Evolutionary conservation across 2,329 filamentous ascomycete genomes (phyloP).

Genomic region (Niveomyces coronatus): DNA sequence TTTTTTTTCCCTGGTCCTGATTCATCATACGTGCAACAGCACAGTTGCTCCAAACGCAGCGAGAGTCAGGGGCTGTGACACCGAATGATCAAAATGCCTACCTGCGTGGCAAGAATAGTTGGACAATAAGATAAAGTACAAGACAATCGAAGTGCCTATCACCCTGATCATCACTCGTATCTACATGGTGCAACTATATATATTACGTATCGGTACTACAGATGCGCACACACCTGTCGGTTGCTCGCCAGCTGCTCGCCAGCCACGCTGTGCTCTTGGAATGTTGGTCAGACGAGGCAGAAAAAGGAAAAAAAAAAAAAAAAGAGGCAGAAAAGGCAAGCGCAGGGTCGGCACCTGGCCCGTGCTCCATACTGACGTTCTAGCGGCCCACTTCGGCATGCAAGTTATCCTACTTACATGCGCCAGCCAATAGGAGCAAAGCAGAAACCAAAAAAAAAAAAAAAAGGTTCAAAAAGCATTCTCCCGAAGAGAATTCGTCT

Average conservation of each 20-base stretch:
- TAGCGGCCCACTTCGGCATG: constrained; percentile 24
- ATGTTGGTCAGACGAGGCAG: neutral
- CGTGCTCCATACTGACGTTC: constrained; percentile 19
- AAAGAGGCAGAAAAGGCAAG: constrained; percentile 3
- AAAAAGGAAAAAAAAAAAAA: constrained; percentile 2
- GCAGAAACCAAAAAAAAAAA: constrained; percentile 7
- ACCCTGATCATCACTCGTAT: too few species aligned
- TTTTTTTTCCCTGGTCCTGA: constrained; percentile 11
- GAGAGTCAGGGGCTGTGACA: neutral
- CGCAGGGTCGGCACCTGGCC: constrained; percentile 11
- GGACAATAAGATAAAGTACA: too few species aligned
- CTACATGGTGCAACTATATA: too few species aligned
- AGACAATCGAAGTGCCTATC: too few species aligned
- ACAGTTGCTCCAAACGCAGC: neutral
- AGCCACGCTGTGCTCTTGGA: too few species aligned
- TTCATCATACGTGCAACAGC: constrained; percentile 12
- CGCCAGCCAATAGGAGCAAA: constrained; percentile 22
- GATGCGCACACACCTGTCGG: too few species aligned
- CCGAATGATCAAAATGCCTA: too few species aligned
- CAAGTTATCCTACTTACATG: constrained; percentile 21
- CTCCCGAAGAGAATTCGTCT: too few species aligned
- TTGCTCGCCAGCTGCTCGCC: neutral
- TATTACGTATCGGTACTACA: too few species aligned
- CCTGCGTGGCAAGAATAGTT: too few species aligned
- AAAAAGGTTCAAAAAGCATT: constrained; percentile 11